Conservation (phyloP, 768 basidiomycete species). For the Tremella fuciformis region DNA sequence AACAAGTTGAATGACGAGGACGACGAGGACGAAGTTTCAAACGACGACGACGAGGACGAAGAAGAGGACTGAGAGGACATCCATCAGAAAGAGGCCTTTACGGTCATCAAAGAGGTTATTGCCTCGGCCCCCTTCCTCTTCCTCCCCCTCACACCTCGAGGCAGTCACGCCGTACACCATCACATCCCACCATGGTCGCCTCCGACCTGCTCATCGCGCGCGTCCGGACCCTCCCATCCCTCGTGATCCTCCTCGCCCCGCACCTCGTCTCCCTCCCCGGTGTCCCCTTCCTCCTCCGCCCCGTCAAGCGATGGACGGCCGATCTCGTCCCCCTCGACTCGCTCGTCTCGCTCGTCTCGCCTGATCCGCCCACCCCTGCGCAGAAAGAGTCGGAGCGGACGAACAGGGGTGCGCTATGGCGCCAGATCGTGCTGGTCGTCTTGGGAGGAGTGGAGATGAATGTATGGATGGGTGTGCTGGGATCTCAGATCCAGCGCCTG, state of each 20-base stretch:
- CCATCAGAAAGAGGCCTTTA: too few relatives aligned
- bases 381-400: constrained; percentile 16
- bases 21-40: too few relatives aligned
- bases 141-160: too few relatives aligned
- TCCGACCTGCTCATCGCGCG: constrained; percentile 19
- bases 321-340: constrained; percentile 39
- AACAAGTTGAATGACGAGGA: too few relatives aligned
- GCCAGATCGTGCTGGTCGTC: constrained; percentile 30
- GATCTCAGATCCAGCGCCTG: constrained; percentile 19
- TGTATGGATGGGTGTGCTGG: constrained; percentile 36
- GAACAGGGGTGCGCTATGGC: constrained; percentile 24
- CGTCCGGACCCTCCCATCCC: constrained; percentile 37
- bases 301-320: constrained; percentile 19
- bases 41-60: too few relatives aligned
- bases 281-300: constrained; percentile 19
- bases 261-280: constrained; percentile 25
- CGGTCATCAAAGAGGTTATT: too few relatives aligned
- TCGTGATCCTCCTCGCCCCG: constrained; percentile 30
- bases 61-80: too few relatives aligned
- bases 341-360: constrained; percentile 29
- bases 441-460: constrained; percentile 23
- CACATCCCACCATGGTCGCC: neutral
- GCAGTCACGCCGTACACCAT: too few relatives aligned
- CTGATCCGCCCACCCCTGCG: constrained; percentile 14
- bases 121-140: too few relatives aligned